Evolutionary conservation across 208 protist genomes (phyloP), one percentile per base, ranked within the genome.

Genomic region (Crithidia thermophila): DNA sequence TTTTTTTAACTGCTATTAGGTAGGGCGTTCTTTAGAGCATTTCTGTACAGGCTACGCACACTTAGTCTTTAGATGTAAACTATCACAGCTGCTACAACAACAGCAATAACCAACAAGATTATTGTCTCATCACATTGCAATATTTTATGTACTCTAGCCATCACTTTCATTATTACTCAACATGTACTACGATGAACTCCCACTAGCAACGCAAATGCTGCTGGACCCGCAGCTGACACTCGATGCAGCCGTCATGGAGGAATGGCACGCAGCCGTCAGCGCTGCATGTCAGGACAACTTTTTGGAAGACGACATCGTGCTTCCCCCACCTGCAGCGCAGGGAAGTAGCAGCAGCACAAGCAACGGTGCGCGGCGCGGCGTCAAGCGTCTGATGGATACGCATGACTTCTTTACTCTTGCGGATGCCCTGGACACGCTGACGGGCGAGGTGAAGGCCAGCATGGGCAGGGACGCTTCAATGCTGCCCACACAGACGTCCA

Each of bases 381-480:
- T 23, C 14, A 60, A 45, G 34, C 68, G 51, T 45, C 40, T 55
- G 31, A 39, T 66, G 52, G 60, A 67, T 59, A 75, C 66, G 13
- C 81, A 83, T 20, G 75, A 88, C 49, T 93, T 93, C 31, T 85
- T 90, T 49, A 45, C 52, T 0, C 33, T 93, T 2, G 74, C 83
- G 10, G 70, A 72, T 20, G 79, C 85, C 31, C 70, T 90, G 21
- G 87, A 87, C 37, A 63, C 64, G 5, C 51, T 86, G 4, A 75
- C 59, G 7, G 58, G 37, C 20, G 76, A 72, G 28, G 49, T 86
- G 11, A 45, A 62, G 25, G 49, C 25, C 9, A 42, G 42, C 31
- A 37, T 16, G 8, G 25, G n/a, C 16, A 20, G 13, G 13, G 64
- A 33, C 13, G 67, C 18, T 28, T 43, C 45, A 28, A 18, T 30